Evolutionary conservation across 1,284 basidiomycete species (phyloP).

Genomic region (Pseudozyma pruni): DNA sequence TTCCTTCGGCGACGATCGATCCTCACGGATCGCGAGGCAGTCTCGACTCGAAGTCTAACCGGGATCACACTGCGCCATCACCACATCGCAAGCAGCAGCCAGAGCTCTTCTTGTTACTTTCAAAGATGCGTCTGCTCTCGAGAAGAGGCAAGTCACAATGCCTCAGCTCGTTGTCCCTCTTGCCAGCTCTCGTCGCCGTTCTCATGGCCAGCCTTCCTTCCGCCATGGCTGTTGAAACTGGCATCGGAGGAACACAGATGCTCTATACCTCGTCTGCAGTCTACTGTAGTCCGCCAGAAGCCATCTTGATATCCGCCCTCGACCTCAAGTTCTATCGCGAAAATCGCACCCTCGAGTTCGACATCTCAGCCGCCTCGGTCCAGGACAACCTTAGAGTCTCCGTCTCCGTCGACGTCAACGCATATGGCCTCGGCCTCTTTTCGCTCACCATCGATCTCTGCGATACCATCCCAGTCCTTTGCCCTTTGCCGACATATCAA

Average conservation of each 20-base stretch:
- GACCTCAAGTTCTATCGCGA: constrained; percentile 57
- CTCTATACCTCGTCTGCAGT: constrained; percentile 60
- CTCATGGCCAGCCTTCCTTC: constrained; percentile 9
- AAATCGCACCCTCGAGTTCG: constrained; percentile 63
- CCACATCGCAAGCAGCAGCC: too few relatives aligned
- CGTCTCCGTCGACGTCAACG: constrained; percentile 57
- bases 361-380: constrained; percentile 60
- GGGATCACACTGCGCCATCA: too few relatives aligned
- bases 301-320: constrained; percentile 59
- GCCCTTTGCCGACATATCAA: constrained; percentile 65
- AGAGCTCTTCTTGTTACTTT: not conserved
- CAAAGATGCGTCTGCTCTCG: not conserved
- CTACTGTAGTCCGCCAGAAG: constrained; percentile 62
- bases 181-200: constrained; percentile 8
- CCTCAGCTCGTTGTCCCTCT: not conserved
- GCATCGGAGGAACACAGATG: constrained; percentile 38
- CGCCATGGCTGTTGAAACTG: constrained; percentile 4
- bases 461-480: constrained; percentile 54
- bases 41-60: too few relatives aligned
- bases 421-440: constrained; percentile 63
- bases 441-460: constrained; percentile 64
- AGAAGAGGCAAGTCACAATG: not conserved
- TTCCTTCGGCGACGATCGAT: too few relatives aligned
- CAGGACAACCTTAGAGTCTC: constrained; percentile 44
- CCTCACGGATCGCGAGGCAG: too few relatives aligned